Conservation (phyloP, 345 rosid species). For the Raphanus sativus region DNA sequence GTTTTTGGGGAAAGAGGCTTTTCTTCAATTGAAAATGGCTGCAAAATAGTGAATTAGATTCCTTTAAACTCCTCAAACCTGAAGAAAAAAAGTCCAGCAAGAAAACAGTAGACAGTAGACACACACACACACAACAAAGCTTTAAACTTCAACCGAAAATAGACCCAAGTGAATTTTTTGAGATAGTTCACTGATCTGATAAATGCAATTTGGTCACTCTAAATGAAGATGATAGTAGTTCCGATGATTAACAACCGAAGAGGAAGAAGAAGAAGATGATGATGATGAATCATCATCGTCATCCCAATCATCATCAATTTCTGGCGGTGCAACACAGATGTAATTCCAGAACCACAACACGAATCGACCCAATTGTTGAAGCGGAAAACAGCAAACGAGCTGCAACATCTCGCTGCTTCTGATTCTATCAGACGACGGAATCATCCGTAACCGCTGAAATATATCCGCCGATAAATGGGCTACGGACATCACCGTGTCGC, state of each 20-base stretch:
- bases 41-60: background rate
- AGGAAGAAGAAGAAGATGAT: background rate
- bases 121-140: background rate
- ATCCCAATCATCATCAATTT: conserved; percentile 25
- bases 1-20: background rate
- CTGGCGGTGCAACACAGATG: conserved; percentile 64
- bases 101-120: background rate
- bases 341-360: conserved; percentile 69
- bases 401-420: conserved; percentile 61
- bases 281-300: conserved; percentile 13
- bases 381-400: conserved; percentile 68
- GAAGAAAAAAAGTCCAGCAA: background rate
- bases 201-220: conserved; percentile 9
- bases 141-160: background rate
- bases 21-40: background rate
- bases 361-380: conserved; percentile 71
- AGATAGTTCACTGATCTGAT: background rate
- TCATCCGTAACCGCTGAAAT: conserved; percentile 49
- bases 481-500: conserved; percentile 44
- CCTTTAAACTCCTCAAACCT: background rate
- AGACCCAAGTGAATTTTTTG: background rate
- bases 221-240: conserved; percentile 38
- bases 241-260: conserved; percentile 23
- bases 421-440: conserved; percentile 48
- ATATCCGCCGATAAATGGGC: conserved; percentile 59